phyloP scores from a whole-genome alignment of 805 yeast genomes.

The Babjeviella inositovora region DNA sequence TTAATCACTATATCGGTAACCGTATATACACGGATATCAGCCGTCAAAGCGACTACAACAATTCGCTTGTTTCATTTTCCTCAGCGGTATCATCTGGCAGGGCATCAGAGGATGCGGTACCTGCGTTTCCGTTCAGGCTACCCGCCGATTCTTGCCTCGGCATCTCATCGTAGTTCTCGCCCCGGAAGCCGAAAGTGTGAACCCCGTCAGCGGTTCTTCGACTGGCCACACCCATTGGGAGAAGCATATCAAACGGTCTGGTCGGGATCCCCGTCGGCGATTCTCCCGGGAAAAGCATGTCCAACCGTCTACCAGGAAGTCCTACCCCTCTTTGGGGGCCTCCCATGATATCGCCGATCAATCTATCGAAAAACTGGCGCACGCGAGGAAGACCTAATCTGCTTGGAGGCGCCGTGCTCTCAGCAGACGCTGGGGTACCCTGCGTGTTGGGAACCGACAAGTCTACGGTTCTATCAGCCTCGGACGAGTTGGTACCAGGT shows the following conservation, averaged over 20 bases:
- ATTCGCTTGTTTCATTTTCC: too few relatives aligned
- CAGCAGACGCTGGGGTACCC: neutral
- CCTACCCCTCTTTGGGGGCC: slow-evolving; percentile 1
- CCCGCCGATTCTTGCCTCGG: too few relatives aligned
- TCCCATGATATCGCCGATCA: neutral
- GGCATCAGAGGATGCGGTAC: too few relatives aligned
- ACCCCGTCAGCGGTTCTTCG: slow-evolving; percentile 28
- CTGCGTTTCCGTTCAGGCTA: too few relatives aligned
- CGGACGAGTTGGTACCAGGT: too few relatives aligned
- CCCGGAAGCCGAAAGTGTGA: slow-evolving; percentile 17
- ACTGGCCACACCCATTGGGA: slow-evolving; percentile 32
- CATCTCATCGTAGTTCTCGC: slow-evolving; percentile 15
- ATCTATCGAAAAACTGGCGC: neutral
- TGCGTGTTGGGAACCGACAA: too few relatives aligned
- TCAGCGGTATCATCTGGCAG: too few relatives aligned
- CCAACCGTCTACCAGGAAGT: slow-evolving; percentile 1
- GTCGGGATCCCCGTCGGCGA: slow-evolving; percentile 3
- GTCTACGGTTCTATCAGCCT: too few relatives aligned
- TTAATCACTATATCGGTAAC: too few relatives aligned
- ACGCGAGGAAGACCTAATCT: neutral
- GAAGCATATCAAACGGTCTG: slow-evolving; percentile 7
- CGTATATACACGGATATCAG: too few relatives aligned
- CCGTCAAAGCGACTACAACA: too few relatives aligned
- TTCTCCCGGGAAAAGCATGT: slow-evolving; percentile 16
- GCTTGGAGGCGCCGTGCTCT: neutral